Percentiles rank a stretch among this genome's conserved stretches.
Conservation (phyloP, 2,329 filamentous ascomycete species). For the Rhynchosporium graminicola region DNA sequence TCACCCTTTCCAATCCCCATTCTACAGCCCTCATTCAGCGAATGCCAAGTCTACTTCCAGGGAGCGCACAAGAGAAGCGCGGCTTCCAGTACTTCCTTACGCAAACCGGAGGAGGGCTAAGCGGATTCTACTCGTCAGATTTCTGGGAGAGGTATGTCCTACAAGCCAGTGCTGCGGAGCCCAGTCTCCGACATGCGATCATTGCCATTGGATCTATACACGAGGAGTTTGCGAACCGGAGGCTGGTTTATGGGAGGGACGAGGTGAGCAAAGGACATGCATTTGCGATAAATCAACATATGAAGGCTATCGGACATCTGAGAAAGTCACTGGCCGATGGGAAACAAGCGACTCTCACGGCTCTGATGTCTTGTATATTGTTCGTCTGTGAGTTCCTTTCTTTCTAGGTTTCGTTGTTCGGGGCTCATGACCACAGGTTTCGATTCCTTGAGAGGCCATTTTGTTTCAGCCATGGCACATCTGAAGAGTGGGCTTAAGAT, state of each 20-base stretch:
- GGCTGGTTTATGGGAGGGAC: conserved; percentile 18
- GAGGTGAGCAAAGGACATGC: conserved; percentile 18
- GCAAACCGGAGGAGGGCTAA: conserved; percentile 33
- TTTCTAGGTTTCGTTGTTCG: background rate
- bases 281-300: conserved; percentile 37
- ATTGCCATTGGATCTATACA: conserved; percentile 38
- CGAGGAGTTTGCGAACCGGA: conserved; percentile 34
- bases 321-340: conserved; percentile 30
- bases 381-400: conserved; percentile 30
- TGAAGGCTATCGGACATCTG: conserved; percentile 37
- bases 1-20: conserved; percentile 12
- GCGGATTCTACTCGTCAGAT: conserved; percentile 33
- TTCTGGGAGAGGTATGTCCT: conserved; percentile 38
- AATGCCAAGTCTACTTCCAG: conserved; percentile 29
- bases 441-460: conserved; percentile 37
- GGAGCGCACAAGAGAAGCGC: conserved; percentile 32
- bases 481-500: conserved; percentile 37
- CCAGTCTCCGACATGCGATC: conserved; percentile 36
- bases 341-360: conserved; percentile 32
- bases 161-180: conserved; percentile 33
- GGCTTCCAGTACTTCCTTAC: conserved; percentile 36
- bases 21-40: conserved; percentile 24
- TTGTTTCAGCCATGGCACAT: conserved; percentile 37
- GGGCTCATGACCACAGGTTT: conserved; percentile 24
- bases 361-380: conserved; percentile 37